Evolutionary conservation across 768 basidiomycete species (phyloP).

Genomic region (Phanerochaete carnosa): DNA sequence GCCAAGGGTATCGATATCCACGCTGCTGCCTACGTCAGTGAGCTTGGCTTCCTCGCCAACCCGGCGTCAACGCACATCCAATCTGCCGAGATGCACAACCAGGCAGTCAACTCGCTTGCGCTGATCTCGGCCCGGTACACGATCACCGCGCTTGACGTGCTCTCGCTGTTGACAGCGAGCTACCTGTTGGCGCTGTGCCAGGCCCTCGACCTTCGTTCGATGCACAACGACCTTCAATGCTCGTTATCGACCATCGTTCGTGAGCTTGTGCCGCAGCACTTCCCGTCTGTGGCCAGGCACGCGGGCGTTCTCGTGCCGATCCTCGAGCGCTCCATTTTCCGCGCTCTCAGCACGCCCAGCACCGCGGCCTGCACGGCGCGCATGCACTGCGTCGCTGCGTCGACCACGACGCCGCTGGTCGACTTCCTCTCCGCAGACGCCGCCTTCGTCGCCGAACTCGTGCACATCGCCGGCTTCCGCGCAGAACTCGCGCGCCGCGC

Average conservation of each 20-base stretch:
- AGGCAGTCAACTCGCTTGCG: slow-evolving; percentile 86
- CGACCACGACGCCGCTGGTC: slow-evolving; percentile 57
- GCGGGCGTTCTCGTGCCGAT: no score
- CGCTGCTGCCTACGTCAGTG: no score
- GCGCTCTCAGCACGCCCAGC: slow-evolving; percentile 60
- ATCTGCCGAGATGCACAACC: slow-evolving; percentile 94
- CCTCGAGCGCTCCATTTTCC: slow-evolving; percentile 40
- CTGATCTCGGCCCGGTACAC: slow-evolving; percentile 82
- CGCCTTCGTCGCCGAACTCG: no score
- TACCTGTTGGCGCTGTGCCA: slow-evolving; percentile 80
- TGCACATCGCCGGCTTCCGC: no score
- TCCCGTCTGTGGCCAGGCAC: slow-evolving; percentile 38
- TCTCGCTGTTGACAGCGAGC: slow-evolving; percentile 68
- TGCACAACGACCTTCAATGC: no score
- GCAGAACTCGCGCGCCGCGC: slow-evolving; percentile 49
- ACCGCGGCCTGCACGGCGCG: slow-evolving; percentile 68
- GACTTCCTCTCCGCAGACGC: no score
- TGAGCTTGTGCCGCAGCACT: slow-evolving; percentile 47
- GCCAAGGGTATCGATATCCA: no score
- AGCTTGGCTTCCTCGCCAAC: no score
- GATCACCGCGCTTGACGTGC: slow-evolving; percentile 71
- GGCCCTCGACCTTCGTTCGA: slow-evolving; percentile 80
- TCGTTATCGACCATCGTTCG: slow-evolving; percentile 32
- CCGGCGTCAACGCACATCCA: no score
- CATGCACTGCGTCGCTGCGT: slow-evolving; percentile 69